Base-by-base conservation (phyloP, 495 filamentous ascomycete species). In the Niebla homalea region DNA sequence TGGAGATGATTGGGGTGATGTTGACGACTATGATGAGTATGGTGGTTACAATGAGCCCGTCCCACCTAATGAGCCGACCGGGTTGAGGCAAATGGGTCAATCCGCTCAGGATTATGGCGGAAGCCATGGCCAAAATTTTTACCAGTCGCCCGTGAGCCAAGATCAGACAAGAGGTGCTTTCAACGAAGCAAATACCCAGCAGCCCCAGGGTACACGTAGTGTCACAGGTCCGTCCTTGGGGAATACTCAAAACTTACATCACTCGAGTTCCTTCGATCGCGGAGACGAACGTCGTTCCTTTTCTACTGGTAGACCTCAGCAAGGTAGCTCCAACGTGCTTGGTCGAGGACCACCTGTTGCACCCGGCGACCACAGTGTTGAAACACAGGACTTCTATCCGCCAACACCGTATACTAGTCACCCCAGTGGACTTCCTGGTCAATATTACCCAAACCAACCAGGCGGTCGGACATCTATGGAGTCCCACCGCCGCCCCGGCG, bases 1-100 rank as follows among this genome's bases (percentile, higher is more conserved):
- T 59, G 92, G 89, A 52, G 88, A 87, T 56, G 90, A 94, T 58
- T 96, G 92, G 86, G 92, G 88, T 38, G 84, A 83, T 43, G 84
- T 87, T 32, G 84, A 90, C 40, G 79, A 85, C 12, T 76, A 83
- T 36, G 83, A 88, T 51, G 85, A 89, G 44, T 79, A 86, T 56
- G 81, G 62, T 44, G 65, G 58, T 11, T 60, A 79, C 25, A 72
- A 79, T 47, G 65, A 74, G 38, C 64, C 69, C 32, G 64, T 69
- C 22, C 52, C 64, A 21, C 65, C 70, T 18, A 64, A 58, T 60
- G 70, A 60, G 52, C 65, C 66, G 61, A 69, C 56, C 49, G 63
- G 70, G 53, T 48, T 70, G 10, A 48, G 67, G 22, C 65, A 67
- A 48, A 50, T 51, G 23, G 69, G 64, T 6, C 69, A 71, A 46